Percentiles rank a stretch among this genome's conserved stretches.
These are phyloP conservation scores for Vigna unguiculata DNA, from an alignment of 306 rosid species.

Conservation along the genomic window DNA sequence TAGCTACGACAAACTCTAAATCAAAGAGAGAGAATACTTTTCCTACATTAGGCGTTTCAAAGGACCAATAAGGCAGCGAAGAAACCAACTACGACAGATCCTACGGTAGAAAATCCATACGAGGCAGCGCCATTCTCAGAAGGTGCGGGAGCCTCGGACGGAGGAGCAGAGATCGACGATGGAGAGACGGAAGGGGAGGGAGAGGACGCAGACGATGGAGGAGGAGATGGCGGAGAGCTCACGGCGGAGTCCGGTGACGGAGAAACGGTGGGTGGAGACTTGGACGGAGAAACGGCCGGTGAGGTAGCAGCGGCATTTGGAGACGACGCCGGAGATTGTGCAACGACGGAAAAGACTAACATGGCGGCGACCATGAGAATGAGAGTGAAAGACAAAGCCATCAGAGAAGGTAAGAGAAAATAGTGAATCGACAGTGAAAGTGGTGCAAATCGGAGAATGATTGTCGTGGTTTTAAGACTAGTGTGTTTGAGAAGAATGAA, in stretches of 20 bases:
- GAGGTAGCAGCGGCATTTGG: slow-evolving; percentile 5
- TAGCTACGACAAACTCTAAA: background rate
- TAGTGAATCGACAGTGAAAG: background rate
- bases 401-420: background rate
- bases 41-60: slow-evolving; percentile 31
- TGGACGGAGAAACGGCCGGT: background rate
- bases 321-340: slow-evolving; percentile 46
- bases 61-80: slow-evolving; percentile 45
- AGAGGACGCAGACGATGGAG: background rate
- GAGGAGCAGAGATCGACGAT: slow-evolving; percentile 43
- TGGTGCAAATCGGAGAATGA: background rate
- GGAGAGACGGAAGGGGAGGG: slow-evolving; percentile 40
- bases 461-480: background rate
- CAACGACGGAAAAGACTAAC: slow-evolving; percentile 32
- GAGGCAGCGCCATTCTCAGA: slow-evolving; percentile 32
- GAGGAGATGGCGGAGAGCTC: slow-evolving; percentile 42
- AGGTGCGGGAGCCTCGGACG: slow-evolving; percentile 47
- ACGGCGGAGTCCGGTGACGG: slow-evolving; percentile 16
- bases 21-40: too few relatives aligned
- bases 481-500: background rate
- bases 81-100: slow-evolving; percentile 43
- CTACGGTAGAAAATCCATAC: slow-evolving; percentile 35
- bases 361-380: slow-evolving; percentile 31
- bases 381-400: slow-evolving; percentile 31
- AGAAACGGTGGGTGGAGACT: background rate